Evolutionary conservation across 139 green algal genomes (phyloP).

Genomic region (Chlorella vulgaris): DNA sequence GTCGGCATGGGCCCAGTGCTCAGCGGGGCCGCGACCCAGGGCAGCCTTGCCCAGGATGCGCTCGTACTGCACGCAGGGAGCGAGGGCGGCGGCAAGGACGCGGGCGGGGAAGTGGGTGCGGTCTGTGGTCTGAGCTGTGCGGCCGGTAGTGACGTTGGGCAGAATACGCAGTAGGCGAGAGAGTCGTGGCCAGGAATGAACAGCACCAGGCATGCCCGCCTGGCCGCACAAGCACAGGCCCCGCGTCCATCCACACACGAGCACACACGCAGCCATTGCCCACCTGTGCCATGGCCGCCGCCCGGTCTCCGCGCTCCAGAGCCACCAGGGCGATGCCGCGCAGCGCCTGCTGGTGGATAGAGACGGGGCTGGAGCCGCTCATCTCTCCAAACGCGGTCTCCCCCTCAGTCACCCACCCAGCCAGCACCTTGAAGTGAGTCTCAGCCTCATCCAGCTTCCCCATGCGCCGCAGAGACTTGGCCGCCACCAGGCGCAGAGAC

Average conservation of each 20-base stretch:
- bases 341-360: constrained; percentile 77
- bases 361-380: constrained; percentile 63
- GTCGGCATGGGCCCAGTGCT: constrained; percentile 80
- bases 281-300: constrained; percentile 19
- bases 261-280: too few species aligned
- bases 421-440: constrained; percentile 53
- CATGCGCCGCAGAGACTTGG: constrained; percentile 58
- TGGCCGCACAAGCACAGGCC: too few species aligned
- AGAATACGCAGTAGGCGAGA: too few species aligned
- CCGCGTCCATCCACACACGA: too few species aligned
- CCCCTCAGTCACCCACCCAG: constrained; percentile 74
- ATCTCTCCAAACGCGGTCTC: constrained; percentile 70
- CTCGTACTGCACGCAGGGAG: constrained; percentile 72
- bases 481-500: constrained; percentile 51
- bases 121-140: too few species aligned
- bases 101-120: too few species aligned
- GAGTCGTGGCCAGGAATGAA: too few species aligned
- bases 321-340: constrained; percentile 55
- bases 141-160: too few species aligned
- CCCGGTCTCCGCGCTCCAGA: constrained; percentile 17
- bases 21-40: constrained; percentile 57
- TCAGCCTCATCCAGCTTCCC: constrained; percentile 60
- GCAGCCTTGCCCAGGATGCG: constrained; percentile 73
- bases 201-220: too few species aligned
- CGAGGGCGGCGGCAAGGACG: neutral